These are phyloP conservation scores for Taiwanofungus camphoratus DNA, from an alignment of 1,284 basidiomycete genomes.

Conservation along the genomic window DNA sequence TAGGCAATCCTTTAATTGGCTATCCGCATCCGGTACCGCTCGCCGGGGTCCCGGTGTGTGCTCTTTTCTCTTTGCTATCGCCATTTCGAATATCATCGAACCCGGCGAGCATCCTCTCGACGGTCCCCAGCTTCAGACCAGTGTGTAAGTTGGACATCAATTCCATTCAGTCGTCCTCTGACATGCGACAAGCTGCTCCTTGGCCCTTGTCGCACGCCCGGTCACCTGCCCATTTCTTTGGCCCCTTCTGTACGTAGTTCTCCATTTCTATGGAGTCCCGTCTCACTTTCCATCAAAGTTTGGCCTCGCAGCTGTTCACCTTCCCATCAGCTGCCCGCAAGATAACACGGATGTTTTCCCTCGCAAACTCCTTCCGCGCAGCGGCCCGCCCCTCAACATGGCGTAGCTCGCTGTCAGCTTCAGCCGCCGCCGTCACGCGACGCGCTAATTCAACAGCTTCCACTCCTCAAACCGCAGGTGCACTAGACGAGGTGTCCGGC, in stretches of 20 bases:
- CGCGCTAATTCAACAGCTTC: background rate
- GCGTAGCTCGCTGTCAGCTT: background rate
- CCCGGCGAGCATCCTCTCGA: too few relatives aligned
- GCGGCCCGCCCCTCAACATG: conserved; percentile 15
- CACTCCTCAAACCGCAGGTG: background rate
- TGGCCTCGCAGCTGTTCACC: background rate
- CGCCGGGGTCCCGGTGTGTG: too few relatives aligned
- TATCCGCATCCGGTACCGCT: too few relatives aligned
- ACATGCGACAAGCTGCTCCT: background rate
- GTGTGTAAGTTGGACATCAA: too few relatives aligned
- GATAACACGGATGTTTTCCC: conserved; percentile 15
- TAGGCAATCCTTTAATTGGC: too few relatives aligned
- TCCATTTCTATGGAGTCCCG: background rate
- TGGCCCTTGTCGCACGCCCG: background rate
- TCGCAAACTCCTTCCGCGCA: conserved; percentile 16
- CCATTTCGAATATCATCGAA: too few relatives aligned
- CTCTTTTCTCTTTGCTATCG: too few relatives aligned
- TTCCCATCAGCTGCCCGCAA: conserved; percentile 1
- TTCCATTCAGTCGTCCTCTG: background rate
- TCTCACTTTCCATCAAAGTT: background rate
- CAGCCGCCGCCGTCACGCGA: background rate
- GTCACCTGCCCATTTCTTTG: conserved; percentile 4
- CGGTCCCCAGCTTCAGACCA: too few relatives aligned
- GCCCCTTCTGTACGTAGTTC: background rate
- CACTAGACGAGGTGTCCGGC: conserved; percentile 2